phyloP scores from a whole-genome alignment of 169 alveolate genomes.

The Cryptosporidium canis region DNA sequence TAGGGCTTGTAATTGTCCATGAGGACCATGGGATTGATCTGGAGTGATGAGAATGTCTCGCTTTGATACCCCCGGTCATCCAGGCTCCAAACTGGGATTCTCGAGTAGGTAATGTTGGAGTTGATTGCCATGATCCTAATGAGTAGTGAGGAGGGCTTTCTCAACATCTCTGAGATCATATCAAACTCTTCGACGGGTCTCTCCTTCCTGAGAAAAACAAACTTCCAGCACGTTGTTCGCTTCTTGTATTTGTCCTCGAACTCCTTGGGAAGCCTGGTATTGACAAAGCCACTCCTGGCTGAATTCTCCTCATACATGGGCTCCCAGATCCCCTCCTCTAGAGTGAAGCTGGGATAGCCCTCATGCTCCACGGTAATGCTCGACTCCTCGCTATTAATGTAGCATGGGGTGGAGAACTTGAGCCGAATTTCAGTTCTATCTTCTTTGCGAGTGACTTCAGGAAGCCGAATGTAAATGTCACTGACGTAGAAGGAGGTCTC shows the following conservation, averaged over 20 bases:
- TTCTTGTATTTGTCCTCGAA: background rate
- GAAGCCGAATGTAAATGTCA: background rate
- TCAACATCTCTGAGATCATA: background rate
- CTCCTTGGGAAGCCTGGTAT: background rate
- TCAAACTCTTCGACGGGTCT: background rate
- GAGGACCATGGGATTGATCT: background rate
- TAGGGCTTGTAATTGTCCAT: background rate
- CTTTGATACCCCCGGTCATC: background rate
- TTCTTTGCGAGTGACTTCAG: background rate
- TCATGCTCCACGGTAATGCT: background rate
- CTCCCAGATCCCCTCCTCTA: slow-evolving; percentile 35
- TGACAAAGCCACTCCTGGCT: background rate
- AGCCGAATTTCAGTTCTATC: background rate
- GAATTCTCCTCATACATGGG: slow-evolving; percentile 29
- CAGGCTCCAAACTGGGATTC: slow-evolving; percentile 1
- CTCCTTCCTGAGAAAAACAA: background rate
- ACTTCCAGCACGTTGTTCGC: background rate
- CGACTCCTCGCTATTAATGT: background rate
- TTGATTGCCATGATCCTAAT: background rate
- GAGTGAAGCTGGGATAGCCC: background rate
- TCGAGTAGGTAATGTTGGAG: background rate
- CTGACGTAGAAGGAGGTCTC: slow-evolving; percentile 7
- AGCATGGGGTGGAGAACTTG: slow-evolving; percentile 28
- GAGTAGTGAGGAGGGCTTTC: background rate
- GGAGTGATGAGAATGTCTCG: slow-evolving; percentile 1